phyloP scores from a whole-genome alignment of 1,284 basidiomycete species.

The Apiotrichum sp. region DNA sequence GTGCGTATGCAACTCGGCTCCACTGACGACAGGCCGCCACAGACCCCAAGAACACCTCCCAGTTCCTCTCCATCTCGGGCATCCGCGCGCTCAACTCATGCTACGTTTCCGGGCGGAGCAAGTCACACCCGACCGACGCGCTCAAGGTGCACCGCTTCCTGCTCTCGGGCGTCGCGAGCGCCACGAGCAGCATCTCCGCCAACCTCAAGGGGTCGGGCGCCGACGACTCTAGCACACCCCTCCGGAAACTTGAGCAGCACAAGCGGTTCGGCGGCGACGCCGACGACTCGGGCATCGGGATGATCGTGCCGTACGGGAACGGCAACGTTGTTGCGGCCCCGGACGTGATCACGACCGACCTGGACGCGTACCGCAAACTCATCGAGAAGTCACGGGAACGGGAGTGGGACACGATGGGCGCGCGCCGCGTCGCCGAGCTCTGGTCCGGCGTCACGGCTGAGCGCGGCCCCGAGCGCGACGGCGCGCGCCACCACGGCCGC shows the following conservation, averaged over 20 bases:
- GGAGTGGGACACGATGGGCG: conserved; percentile 41
- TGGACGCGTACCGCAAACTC: conserved; percentile 36
- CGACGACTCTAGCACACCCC: conserved; percentile 28
- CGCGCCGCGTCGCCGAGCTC: conserved; percentile 33
- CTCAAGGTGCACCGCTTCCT: conserved; percentile 36
- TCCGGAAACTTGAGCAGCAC: conserved; percentile 39
- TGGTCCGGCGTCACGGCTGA: conserved; percentile 32
- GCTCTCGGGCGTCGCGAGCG: conserved; percentile 36
- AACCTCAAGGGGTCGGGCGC: conserved; percentile 33
- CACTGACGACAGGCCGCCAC: background rate
- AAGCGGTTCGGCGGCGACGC: conserved; percentile 19
- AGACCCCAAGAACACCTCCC: background rate
- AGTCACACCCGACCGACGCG: conserved; percentile 27
- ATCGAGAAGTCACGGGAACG: conserved; percentile 38
- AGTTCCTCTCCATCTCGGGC: conserved; percentile 23
- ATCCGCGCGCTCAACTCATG: conserved; percentile 27
- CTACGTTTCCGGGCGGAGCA: conserved; percentile 28
- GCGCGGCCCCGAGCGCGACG: background rate
- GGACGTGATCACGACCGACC: conserved; percentile 35
- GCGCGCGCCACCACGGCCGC: background rate
- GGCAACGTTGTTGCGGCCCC: conserved; percentile 29
- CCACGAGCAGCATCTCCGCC: conserved; percentile 30
- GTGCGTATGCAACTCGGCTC: background rate
- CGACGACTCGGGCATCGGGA: conserved; percentile 20
- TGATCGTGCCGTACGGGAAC: conserved; percentile 35